phyloP scores from a whole-genome alignment of 768 basidiomycete genomes.

The Mrakia blollopis region DNA sequence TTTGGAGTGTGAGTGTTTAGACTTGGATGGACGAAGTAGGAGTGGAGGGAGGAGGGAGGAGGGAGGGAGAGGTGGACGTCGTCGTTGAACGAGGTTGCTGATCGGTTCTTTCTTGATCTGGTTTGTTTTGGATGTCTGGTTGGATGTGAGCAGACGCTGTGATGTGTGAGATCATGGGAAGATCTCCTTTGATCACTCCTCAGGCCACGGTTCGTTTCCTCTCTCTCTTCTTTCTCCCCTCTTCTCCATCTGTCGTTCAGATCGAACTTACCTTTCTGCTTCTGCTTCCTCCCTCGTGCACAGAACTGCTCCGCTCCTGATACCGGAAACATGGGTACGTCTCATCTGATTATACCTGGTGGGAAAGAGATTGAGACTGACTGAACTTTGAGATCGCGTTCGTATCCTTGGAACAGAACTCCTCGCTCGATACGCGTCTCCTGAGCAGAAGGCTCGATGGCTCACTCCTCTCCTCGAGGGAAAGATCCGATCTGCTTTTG shows the following conservation, averaged over 20 bases:
- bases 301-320: slow-evolving; percentile 24
- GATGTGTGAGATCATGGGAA: slow-evolving; percentile 61
- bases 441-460: slow-evolving; percentile 87
- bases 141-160: slow-evolving; percentile 68
- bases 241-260: not conserved
- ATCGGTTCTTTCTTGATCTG: too few species aligned
- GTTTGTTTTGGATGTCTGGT: too few species aligned
- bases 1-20: slow-evolving; percentile 64
- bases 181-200: slow-evolving; percentile 11
- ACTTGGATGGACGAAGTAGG: not conserved
- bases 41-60: too few species aligned
- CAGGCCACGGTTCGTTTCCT: slow-evolving; percentile 11
- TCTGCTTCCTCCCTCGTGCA: not conserved
- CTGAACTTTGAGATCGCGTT: not conserved
- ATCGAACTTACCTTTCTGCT: not conserved
- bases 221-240: too few species aligned
- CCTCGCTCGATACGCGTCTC: slow-evolving; percentile 85
- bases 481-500: slow-evolving; percentile 79
- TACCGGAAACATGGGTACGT: slow-evolving; percentile 17
- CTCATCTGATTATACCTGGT: too few species aligned
- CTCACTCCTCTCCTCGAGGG: slow-evolving; percentile 80
- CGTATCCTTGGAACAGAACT: slow-evolving; percentile 64
- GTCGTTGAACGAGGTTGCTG: slow-evolving; percentile 5
- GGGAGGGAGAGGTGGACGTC: not conserved
- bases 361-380: not conserved